Evolutionary conservation across 495 filamentous ascomycete genomes (phyloP).

Genomic region (Chaetomium cochliodes): DNA sequence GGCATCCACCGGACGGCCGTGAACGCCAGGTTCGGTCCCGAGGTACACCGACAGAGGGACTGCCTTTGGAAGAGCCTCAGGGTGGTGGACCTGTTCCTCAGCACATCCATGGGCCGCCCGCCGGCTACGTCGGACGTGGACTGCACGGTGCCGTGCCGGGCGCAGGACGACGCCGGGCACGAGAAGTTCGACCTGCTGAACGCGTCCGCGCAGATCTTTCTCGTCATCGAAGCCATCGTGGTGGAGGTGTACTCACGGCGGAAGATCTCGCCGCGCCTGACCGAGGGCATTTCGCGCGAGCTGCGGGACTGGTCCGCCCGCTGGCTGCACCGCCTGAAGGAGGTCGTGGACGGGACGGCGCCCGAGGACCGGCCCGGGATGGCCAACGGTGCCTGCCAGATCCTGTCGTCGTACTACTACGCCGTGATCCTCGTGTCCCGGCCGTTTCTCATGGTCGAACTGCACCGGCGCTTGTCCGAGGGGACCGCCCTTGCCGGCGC

Average conservation of each 20-base stretch:
- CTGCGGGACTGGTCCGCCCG: conserved; percentile 46
- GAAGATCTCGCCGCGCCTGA: conserved; percentile 47
- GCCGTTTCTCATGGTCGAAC: conserved; percentile 50
- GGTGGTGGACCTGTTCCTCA: conserved; percentile 60
- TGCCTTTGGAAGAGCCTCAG: conserved; percentile 62
- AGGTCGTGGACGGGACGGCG: conserved; percentile 25
- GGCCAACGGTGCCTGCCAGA: conserved; percentile 43
- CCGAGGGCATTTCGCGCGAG: conserved; percentile 47
- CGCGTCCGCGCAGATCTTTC: conserved; percentile 45
- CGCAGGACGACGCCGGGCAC: conserved; percentile 29
- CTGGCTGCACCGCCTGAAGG: conserved; percentile 42
- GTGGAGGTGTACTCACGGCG: conserved; percentile 46
- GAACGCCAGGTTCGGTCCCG: conserved; percentile 55
- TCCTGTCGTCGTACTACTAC: conserved; percentile 47
- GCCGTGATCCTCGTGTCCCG: conserved; percentile 48
- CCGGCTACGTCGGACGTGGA: conserved; percentile 60
- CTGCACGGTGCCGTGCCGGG: conserved; percentile 48
- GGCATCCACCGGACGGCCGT: conserved; percentile 62
- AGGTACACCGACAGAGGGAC: conserved; percentile 51
- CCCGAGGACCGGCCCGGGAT: conserved; percentile 21
- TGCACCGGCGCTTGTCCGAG: conserved; percentile 41
- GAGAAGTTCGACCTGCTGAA: conserved; percentile 46
- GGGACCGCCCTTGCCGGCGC: conserved; percentile 13
- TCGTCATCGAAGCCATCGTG: conserved; percentile 44
- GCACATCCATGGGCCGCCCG: conserved; percentile 59